Conservation (phyloP, 495 filamentous ascomycete species). For the Talaromyces borbonicus region DNA sequence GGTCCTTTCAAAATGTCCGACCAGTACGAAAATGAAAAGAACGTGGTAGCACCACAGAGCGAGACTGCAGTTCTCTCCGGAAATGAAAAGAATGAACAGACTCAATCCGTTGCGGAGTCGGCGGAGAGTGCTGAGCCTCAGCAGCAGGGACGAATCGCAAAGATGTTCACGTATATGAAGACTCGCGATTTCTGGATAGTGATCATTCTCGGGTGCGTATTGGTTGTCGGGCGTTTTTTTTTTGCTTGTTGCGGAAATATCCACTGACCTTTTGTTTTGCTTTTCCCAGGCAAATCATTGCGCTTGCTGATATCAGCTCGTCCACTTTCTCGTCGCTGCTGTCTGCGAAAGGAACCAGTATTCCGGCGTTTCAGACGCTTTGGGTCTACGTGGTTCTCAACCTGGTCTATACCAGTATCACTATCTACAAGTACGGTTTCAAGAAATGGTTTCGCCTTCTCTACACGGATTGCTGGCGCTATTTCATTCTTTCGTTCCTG, state of each 20-base stretch:
- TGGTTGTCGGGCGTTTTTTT: no score
- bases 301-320: conserved; percentile 79
- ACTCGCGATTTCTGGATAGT: conserved; percentile 7
- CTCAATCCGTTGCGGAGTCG: background rate
- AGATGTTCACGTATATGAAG: conserved; percentile 4
- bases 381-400: conserved; percentile 92
- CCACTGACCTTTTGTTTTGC: background rate
- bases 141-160: background rate
- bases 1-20: background rate
- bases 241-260: background rate
- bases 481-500: conserved; percentile 82
- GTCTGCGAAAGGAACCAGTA: conserved; percentile 54
- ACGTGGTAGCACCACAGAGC: background rate
- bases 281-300: conserved; percentile 58
- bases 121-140: background rate
- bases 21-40: background rate
- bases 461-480: conserved; percentile 76
- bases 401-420: conserved; percentile 70
- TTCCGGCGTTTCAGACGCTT: conserved; percentile 92
- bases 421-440: conserved; percentile 71
- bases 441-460: conserved; percentile 58
- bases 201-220: conserved; percentile 2
- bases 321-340: conserved; percentile 84
- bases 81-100: conserved; percentile 1
- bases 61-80: background rate